A percentile compares a stretch with the other conserved stretches of the same genome.
phyloP scores from a whole-genome alignment of 2,329 filamentous ascomycete genomes.

The Aspergillus pseudoterreus region DNA sequence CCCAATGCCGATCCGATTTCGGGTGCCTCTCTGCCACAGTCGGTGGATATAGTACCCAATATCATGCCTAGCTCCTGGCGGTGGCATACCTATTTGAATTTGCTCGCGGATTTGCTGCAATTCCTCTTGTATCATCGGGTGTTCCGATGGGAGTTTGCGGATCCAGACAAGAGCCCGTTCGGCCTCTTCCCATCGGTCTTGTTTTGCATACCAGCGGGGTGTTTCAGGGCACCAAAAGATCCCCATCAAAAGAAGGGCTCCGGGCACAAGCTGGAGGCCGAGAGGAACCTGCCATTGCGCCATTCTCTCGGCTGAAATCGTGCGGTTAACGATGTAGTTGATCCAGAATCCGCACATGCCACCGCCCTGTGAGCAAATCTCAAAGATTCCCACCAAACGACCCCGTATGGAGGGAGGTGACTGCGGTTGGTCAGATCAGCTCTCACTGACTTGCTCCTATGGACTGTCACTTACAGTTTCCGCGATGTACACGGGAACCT shows the following conservation, averaged over 20 bases:
- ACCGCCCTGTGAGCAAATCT: slow-evolving; percentile 49
- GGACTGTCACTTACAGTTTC: not conserved
- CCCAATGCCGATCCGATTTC: slow-evolving; percentile 6
- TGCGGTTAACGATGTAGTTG: slow-evolving; percentile 47
- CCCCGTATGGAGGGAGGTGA: slow-evolving; percentile 55
- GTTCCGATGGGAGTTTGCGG: slow-evolving; percentile 49
- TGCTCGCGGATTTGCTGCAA: slow-evolving; percentile 3
- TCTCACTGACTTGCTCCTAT: slow-evolving; percentile 43
- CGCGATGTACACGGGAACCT: slow-evolving; percentile 8
- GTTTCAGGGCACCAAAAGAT: slow-evolving; percentile 61
- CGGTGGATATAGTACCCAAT: slow-evolving; percentile 4
- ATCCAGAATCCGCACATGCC: slow-evolving; percentile 46
- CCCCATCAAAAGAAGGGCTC: slow-evolving; percentile 54
- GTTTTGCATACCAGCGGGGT: slow-evolving; percentile 62
- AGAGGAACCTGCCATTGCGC: slow-evolving; percentile 59
- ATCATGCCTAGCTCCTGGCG: not conserved
- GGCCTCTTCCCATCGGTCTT: slow-evolving; percentile 62
- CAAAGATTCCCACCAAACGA: slow-evolving; percentile 56
- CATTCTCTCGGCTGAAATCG: slow-evolving; percentile 31
- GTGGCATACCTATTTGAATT: not conserved
- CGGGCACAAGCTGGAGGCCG: slow-evolving; percentile 59
- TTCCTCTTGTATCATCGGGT: slow-evolving; percentile 46
- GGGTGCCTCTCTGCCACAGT: slow-evolving; percentile 2
- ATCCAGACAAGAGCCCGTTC: slow-evolving; percentile 51
- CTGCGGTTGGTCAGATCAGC: slow-evolving; percentile 28